Base-by-base conservation (phyloP, 2,329 filamentous ascomycete species). In the Neofusicoccum sp. region DNA sequence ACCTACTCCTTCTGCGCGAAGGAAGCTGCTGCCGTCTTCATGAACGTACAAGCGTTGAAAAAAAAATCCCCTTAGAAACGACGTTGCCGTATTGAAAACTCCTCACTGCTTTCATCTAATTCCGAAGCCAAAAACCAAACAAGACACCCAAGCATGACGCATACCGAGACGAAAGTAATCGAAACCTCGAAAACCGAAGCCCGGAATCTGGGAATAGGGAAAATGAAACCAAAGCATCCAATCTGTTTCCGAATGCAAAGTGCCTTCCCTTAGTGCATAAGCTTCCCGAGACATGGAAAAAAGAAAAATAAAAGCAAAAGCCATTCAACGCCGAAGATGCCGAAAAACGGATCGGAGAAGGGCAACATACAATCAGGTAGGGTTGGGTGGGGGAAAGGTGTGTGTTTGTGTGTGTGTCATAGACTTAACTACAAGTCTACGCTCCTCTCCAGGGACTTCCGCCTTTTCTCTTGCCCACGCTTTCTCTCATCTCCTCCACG, bases 401-500 rank as follows among this genome's bases (percentile, higher is more conserved):
- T 22, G 7, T 31, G 8, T 16, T 29, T 7, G 14, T 9, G 12
- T 44, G n/a, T 16, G 1, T n/a, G 22, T 22, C 22, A 22, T 22
- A 22, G 22, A 22, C 22, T 22, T 22, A 22, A 22, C 22, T 22
- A 22, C 22, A 22, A 22, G 22, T 45, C n/a, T 50, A 61, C 29
- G 59, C 59, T 41, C 59, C 59, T 4, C 59, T 50, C 59, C 59
- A 61, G 6, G 59, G 59, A 41, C 49, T 62, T 9, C 60, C 48
- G 11, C 49, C 60, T 44, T 49, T 62, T 22, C 48, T 62, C 48
- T 45, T 47, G n/a, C 48, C 16, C 39, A 31, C n/a, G 11, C 54
- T 73, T 7, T 74, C 73, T 63, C 73, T 66, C 33, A 69, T 69
- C 65, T 76, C 75, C 61, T 77, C 75, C 7, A 77, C 66, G 59